Percentiles rank a stretch among this genome's conserved stretches.
Evolutionary conservation across 2,329 filamentous ascomycete species (phyloP).

Genomic region (Xylariaceae sp.): DNA sequence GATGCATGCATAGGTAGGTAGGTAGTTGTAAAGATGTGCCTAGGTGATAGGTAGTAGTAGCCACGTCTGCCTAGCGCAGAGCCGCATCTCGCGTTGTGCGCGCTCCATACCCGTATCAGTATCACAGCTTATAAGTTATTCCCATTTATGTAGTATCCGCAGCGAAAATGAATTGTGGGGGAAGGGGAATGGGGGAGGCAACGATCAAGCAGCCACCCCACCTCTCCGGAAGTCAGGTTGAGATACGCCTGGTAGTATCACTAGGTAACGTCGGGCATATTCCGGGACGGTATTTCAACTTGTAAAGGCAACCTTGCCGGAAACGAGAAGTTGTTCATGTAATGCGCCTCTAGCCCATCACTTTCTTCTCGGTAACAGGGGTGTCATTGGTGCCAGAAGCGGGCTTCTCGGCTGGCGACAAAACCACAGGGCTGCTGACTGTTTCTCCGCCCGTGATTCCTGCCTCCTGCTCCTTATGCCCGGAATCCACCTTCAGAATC

Average conservation of each 20-base stretch:
- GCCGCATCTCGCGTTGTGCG: neutral
- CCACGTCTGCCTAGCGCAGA: neutral
- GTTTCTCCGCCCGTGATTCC: constrained; percentile 40
- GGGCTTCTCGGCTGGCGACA: constrained; percentile 29
- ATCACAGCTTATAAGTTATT: neutral
- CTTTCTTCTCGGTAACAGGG: constrained; percentile 26
- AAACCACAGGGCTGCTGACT: constrained; percentile 32
- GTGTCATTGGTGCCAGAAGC: constrained; percentile 13
- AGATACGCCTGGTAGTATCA: neutral
- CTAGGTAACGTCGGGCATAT: neutral
- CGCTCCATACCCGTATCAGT: neutral
- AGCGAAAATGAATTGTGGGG: neutral
- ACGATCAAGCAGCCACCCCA: neutral
- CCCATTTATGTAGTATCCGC: neutral
- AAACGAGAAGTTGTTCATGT: constrained; percentile 7
- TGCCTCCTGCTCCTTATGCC: constrained; percentile 44
- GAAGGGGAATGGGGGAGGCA: neutral
- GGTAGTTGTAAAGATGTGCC: neutral
- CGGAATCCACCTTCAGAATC: constrained; percentile 21
- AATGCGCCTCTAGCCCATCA: constrained; percentile 22
- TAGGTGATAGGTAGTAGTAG: neutral
- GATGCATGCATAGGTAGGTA: neutral
- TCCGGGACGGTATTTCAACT: neutral
- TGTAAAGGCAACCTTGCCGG: constrained; percentile 9
- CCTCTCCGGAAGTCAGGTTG: neutral